These are phyloP conservation scores for Talaromyces ruber DNA, from an alignment of 495 filamentous ascomycete species.

Conservation along the genomic window DNA sequence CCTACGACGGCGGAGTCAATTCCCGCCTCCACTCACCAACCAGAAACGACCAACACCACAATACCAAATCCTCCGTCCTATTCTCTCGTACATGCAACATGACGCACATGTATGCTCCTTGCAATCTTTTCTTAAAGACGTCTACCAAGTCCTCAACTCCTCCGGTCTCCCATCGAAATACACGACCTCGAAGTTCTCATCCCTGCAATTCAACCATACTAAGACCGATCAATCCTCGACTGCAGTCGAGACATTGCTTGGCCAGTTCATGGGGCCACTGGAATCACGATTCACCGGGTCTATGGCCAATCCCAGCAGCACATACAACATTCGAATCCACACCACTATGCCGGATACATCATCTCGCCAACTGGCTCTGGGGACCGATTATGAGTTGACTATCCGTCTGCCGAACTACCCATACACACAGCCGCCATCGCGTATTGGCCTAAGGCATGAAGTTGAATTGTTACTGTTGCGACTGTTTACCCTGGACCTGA, in stretches of 20 bases:
- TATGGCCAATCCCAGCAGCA: conserved; percentile 24
- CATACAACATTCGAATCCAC: conserved; percentile 34
- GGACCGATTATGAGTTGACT: conserved; percentile 40
- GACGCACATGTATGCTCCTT: conserved; percentile 33
- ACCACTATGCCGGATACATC: conserved; percentile 33
- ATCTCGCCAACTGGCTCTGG: conserved; percentile 14
- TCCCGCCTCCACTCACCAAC: conserved; percentile 48
- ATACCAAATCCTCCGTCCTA: conserved; percentile 55
- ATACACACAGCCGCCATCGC: conserved; percentile 27
- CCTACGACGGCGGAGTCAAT: conserved; percentile 50
- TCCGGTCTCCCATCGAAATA: conserved; percentile 32
- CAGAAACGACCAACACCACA: conserved; percentile 39
- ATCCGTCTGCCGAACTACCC: conserved; percentile 24
- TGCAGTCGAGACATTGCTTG: conserved; percentile 29
- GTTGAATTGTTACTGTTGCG: conserved; percentile 29
- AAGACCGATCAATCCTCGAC: conserved; percentile 3
- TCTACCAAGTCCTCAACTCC: conserved; percentile 27
- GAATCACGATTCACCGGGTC: conserved; percentile 32
- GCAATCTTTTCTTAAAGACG: conserved; percentile 24
- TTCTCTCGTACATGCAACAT: conserved; percentile 58
- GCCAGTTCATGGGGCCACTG: conserved; percentile 30
- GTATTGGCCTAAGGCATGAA: conserved; percentile 26
- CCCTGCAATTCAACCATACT: conserved; percentile 8
- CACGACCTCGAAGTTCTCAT: conserved; percentile 21
- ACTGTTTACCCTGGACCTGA: conserved; percentile 30